Base-by-base conservation (phyloP, 2,329 filamentous ascomycete genomes). In the Tolypocladium paradoxum region DNA sequence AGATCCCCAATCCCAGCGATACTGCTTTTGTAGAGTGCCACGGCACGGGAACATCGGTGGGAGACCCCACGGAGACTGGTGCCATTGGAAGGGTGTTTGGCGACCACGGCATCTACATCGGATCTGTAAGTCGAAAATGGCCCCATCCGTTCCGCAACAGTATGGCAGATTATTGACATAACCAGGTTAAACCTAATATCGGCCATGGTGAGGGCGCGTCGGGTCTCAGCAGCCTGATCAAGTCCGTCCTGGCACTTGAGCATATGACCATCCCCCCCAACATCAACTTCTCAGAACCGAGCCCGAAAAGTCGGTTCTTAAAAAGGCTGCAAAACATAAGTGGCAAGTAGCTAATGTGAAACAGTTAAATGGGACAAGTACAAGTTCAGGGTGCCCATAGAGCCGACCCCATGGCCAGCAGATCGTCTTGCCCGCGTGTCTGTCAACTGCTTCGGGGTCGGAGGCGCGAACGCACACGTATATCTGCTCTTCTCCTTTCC, bases 181-280 rank as follows among this genome's bases (percentile, higher is more conserved):
- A 2, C 8, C 9, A 63, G 61, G 57, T 71, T 29, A 72, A 73
- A 55, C 61, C 67, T 6, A 70, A 71, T 43, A 53, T 74, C 16
- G 76, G 76, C 0, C 76, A 79, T 54, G 58, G 61, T 0, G 76
- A 77, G 56, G 69, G 66, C 0, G 72, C 74, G 0, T 68, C 70
- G 1, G 76, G 74, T 0, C 49, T 78, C 0, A 65, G 66, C 0
- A 65, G 65, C 0, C 24, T 78, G 2, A 67, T 79, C 20, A 79
- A 79, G 53, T 62, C 62, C 16, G 60, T 72, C 1, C 49, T 77
- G 14, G 65, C 68, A 0, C 53, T 76, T 1, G 73, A 77, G 53
- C 61, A 69, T 6, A 58, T 58, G 1, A 63, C 56, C 2, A 74
- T 75, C 12, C 71, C 68, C 0, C 71, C 70, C 0, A 72, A 67